Conservation (phyloP, 2,329 filamentous ascomycete species). For the Talaromyces pinophilus region DNA sequence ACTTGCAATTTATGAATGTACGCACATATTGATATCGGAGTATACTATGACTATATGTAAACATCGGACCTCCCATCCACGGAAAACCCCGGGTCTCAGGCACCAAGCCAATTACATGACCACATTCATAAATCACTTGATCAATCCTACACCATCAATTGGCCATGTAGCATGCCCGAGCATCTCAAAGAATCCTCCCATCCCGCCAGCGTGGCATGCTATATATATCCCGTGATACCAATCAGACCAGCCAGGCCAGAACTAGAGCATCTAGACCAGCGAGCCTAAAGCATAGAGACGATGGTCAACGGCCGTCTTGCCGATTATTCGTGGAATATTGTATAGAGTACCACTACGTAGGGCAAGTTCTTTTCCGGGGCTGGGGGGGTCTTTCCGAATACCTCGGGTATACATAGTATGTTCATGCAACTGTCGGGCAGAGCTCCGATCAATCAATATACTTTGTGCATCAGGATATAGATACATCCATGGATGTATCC, state of each 20-base stretch:
- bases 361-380: neutral
- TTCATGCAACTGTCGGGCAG: neutral
- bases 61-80: neutral
- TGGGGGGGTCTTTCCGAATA: conserved; percentile 8
- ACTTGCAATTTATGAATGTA: too few relatives aligned
- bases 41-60: neutral
- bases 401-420: conserved; percentile 13
- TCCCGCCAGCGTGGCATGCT: neutral
- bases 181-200: neutral
- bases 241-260: neutral
- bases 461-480: too few relatives aligned
- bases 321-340: neutral
- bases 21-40: too few relatives aligned
- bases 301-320: too few relatives aligned
- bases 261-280: neutral
- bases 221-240: neutral
- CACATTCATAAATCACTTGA: neutral
- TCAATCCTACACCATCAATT: neutral
- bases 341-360: neutral
- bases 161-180: neutral
- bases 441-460: neutral
- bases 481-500: too few relatives aligned
- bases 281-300: neutral
- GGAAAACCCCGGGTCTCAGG: conserved; percentile 8
- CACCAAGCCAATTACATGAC: neutral